Conservation (phyloP, 129 eudicot species). For the Calendula officinalis region DNA sequence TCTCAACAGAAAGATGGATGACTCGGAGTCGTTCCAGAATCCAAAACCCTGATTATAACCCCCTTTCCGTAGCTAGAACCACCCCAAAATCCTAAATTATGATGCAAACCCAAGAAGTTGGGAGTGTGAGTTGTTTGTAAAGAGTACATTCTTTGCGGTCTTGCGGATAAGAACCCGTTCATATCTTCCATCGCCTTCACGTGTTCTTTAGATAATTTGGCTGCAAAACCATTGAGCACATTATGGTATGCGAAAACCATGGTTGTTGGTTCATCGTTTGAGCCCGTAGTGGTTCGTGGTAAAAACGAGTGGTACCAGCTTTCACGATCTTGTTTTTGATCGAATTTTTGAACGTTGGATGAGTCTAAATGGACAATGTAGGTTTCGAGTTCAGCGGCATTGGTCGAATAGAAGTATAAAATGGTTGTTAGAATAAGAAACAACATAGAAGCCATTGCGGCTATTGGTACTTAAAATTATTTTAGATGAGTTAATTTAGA, state of each 20-base stretch:
- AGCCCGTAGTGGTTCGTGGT: constrained; percentile 12
- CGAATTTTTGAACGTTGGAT: constrained; percentile 25
- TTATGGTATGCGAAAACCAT: constrained; percentile 45
- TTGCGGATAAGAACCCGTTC: constrained; percentile 53
- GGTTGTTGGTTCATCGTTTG: constrained; percentile 4
- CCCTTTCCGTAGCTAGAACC: constrained; percentile 55
- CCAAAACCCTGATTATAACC: constrained; percentile 59
- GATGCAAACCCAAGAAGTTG: constrained; percentile 53
- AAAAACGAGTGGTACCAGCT: constrained; percentile 45
- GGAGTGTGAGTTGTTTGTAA: constrained; percentile 57
- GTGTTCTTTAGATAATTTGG: constrained; percentile 43
- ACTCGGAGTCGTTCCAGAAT: constrained; percentile 48
- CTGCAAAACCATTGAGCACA: constrained; percentile 67
- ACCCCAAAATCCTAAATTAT: constrained; percentile 49
- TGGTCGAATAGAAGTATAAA: constrained; percentile 18
- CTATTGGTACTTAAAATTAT: neutral
- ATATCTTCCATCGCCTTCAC: constrained; percentile 49
- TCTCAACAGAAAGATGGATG: constrained; percentile 56
- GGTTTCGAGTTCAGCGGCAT: constrained; percentile 30
- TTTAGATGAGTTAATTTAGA: neutral
- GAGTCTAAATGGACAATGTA: constrained; percentile 54
- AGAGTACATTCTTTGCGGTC: constrained; percentile 32
- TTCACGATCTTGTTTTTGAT: constrained; percentile 13
- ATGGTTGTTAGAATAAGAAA: constrained; percentile 21
- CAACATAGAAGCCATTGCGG: constrained; percentile 19